Base-by-base conservation (phyloP, 208 protist genomes). In the Novymonas esmeraldas region DNA sequence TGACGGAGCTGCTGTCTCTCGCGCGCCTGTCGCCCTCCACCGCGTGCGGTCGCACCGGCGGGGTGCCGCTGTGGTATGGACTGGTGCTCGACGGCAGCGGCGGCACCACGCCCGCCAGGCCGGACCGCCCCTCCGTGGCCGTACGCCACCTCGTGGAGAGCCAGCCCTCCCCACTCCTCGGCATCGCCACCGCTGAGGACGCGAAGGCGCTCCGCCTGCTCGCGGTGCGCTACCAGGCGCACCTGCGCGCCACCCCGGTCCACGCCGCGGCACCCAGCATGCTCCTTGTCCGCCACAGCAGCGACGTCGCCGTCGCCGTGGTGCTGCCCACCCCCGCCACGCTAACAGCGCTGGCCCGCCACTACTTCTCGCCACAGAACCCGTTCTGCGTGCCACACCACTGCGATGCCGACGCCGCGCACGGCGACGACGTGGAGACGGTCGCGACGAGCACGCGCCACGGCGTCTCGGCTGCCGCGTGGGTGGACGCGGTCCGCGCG, bases 341-440 rank as follows among this genome's bases (percentile, higher is more conserved):
- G 39, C 61, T 92, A 33, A 78, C 74, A 61, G 60, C 68, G n/a
- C 66, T 92, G 31, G 73, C 82, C 28, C 65, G 82, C 24, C 70
- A 87, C 45, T 84, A 82, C 67, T 81, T 67, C 46, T 60, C 72
- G 18, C 68, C 76, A 3, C 34, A 64, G 22, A 39, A 66, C 6
- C 64, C 64, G n/a, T 59, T 73, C 24, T 14, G 49, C 13, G 11
- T 73, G n/a, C 22, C 41, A 20, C 14, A 1, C 6, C 18, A 3
- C 28, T 34, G 16, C 11, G 56, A 44, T 14, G 59, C 33, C 38
- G 14, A 18, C 24, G 38, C 49, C 36, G 44, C 39, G 33, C 29
- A 9, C 29, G 41, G 26, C 16, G 63, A 13, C 3, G 36, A 16
- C 31, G 54, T 22, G 46, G 28, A 34, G 18, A 9, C 22, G 20